Percentiles rank a stretch among this genome's conserved stretches.
Evolutionary conservation across 2,329 filamentous ascomycete genomes (phyloP).

Genomic region (Neophaeococcomyces aloes): DNA sequence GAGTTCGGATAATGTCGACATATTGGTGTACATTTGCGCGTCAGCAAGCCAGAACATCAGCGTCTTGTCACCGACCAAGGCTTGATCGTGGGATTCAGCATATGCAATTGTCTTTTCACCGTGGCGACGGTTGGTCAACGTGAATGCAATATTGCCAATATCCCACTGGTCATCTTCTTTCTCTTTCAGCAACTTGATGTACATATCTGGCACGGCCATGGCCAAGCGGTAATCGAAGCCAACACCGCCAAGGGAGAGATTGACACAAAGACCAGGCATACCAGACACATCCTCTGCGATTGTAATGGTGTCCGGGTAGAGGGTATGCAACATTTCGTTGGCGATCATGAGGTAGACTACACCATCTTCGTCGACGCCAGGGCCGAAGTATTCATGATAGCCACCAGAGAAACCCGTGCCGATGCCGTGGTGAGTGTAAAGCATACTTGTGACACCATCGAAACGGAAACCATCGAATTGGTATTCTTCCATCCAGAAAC

Average conservation of each 20-base stretch:
- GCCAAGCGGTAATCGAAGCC: constrained; percentile 96
- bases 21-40: constrained; percentile 94
- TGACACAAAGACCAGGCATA: constrained; percentile 92
- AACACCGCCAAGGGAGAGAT: constrained; percentile 74
- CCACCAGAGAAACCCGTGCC: constrained; percentile 97
- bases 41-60: constrained; percentile 98
- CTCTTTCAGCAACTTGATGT: constrained; percentile 98
- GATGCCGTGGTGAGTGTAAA: constrained; percentile 91
- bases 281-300: constrained; percentile 96
- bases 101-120: constrained; percentile 98
- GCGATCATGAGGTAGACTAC: constrained; percentile 92
- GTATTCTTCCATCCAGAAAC: constrained; percentile 99
- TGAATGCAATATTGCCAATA: constrained; percentile 72
- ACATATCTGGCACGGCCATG: constrained; percentile 97
- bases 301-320: constrained; percentile 81
- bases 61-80: constrained; percentile 91
- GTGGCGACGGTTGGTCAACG: constrained; percentile 81
- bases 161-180: constrained; percentile 86
- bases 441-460: constrained; percentile 96
- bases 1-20: constrained; percentile 75
- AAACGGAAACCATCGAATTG: constrained; percentile 95
- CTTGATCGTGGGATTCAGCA: constrained; percentile 93
- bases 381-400: constrained; percentile 95
- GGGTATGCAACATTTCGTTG: constrained; percentile 85
- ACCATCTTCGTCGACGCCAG: constrained; percentile 80